These are phyloP conservation scores for Termitomyces sp. DNA, from an alignment of 768 basidiomycete species.

Conservation along the genomic window DNA sequence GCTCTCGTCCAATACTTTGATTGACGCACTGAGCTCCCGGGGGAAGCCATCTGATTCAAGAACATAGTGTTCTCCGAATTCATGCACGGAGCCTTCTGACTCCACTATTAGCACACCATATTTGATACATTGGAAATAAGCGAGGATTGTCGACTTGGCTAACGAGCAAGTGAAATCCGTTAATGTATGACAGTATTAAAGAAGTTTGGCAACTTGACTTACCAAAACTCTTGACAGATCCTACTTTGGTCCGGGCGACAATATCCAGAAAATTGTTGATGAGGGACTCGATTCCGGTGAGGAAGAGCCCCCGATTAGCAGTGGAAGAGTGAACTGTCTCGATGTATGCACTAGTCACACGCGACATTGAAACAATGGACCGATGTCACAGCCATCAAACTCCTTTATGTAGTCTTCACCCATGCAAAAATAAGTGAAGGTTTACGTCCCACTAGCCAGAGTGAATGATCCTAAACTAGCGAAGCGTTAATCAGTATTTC, in stretches of 20 bases:
- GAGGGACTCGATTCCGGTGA: neutral
- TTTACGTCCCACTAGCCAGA: neutral
- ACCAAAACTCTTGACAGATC: neutral
- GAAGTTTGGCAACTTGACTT: neutral
- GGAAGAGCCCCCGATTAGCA: neutral
- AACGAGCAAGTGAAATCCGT: neutral
- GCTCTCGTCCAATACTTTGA: slow-evolving; percentile 8
- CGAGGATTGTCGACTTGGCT: slow-evolving; percentile 5
- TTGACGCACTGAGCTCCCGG: neutral
- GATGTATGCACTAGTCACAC: slow-evolving; percentile 5
- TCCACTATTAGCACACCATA: slow-evolving; percentile 4
- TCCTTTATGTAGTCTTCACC: neutral
- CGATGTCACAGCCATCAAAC: neutral
- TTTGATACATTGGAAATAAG: slow-evolving; percentile 1
- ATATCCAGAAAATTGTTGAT: slow-evolving; percentile 1
- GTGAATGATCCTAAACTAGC: too few relatives aligned
- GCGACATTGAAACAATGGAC: neutral
- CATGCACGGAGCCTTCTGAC: neutral
- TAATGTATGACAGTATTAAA: neutral
- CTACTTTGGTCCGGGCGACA: neutral
- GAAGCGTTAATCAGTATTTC: neutral
- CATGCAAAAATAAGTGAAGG: neutral
- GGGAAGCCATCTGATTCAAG: slow-evolving; percentile 1
- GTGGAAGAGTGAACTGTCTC: neutral
- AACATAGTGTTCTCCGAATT: slow-evolving; percentile 3